Evolutionary conservation across 257 asterid genomes (phyloP).

Genomic region (Knoxia roxburghii): DNA sequence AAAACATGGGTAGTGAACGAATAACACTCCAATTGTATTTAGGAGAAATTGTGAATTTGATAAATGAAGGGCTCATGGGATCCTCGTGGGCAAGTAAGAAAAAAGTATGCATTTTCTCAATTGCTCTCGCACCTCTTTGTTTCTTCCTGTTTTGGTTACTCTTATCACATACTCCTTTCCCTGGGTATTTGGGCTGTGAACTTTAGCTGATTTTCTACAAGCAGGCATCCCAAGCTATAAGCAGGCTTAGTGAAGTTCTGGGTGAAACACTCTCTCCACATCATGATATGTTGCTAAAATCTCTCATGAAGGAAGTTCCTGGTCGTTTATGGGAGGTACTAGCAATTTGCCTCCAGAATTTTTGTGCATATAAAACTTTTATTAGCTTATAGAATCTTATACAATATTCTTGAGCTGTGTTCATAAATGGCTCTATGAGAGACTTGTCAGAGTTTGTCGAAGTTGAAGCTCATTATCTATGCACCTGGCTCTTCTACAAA

Average conservation of each 20-base stretch:
- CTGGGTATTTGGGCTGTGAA: neutral
- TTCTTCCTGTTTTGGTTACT: neutral
- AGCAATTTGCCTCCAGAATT: neutral
- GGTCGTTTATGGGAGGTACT: conserved; percentile 98
- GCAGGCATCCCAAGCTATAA: conserved; percentile 84
- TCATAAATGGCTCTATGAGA: neutral
- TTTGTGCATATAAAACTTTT: no score
- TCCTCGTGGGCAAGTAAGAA: conserved; percentile 96
- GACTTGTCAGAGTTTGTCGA: neutral
- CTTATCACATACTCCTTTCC: neutral
- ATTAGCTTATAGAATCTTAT: no score
- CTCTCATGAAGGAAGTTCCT: conserved; percentile 88
- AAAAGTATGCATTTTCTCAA: conserved; percentile 44
- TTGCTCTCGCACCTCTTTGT: neutral
- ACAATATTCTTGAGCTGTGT: neutral
- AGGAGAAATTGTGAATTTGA: conserved; percentile 77
- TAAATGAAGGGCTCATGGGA: conserved; percentile 63
- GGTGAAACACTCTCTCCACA: conserved; percentile 76
- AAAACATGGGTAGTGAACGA: conserved; percentile 90
- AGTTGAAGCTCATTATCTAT: neutral
- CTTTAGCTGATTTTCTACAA: conserved; percentile 8
- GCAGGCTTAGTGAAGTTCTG: conserved; percentile 81
- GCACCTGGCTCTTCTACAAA: neutral
- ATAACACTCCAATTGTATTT: conserved; percentile 76
- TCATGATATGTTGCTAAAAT: conserved; percentile 58